Conservation (phyloP, 768 basidiomycete genomes). For the Collybiopsis confluens region DNA sequence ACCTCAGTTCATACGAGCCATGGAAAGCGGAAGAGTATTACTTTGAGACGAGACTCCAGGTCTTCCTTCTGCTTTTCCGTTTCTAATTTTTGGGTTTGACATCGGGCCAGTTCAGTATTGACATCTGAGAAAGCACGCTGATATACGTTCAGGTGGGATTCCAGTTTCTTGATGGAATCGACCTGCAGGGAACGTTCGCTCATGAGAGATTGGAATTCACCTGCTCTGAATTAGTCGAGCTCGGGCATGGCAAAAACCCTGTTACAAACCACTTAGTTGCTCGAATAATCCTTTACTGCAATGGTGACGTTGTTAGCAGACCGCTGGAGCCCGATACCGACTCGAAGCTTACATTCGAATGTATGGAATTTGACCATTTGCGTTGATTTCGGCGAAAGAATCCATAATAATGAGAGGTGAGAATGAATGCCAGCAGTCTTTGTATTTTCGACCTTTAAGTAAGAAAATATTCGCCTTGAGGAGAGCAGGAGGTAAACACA, state of each 20-base stretch:
- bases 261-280: slow-evolving; percentile 28
- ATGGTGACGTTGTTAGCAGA: not conserved
- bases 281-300: slow-evolving; percentile 27
- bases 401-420: not conserved
- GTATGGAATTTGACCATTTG: not conserved
- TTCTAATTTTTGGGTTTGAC: slow-evolving; percentile 21
- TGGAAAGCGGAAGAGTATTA: not conserved
- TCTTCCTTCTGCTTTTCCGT: slow-evolving; percentile 32
- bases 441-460: slow-evolving; percentile 1
- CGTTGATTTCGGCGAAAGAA: not conserved
- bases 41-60: slow-evolving; percentile 3
- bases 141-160: slow-evolving; percentile 7
- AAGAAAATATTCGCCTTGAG: not conserved
- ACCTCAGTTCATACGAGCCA: not conserved
- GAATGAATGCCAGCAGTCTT: too few relatives aligned
- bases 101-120: not conserved
- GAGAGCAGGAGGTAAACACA: not conserved
- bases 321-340: not conserved
- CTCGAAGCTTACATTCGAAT: slow-evolving; percentile 12
- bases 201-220: slow-evolving; percentile 33
- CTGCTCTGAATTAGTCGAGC: slow-evolving; percentile 17
- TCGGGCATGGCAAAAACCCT: too few relatives aligned
- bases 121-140: slow-evolving; percentile 7
- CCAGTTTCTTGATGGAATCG: slow-evolving; percentile 11
- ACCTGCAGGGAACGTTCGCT: slow-evolving; percentile 24